phyloP scores from a whole-genome alignment of 1,139 yeast species.

The Zygosaccharomyces sapae region DNA sequence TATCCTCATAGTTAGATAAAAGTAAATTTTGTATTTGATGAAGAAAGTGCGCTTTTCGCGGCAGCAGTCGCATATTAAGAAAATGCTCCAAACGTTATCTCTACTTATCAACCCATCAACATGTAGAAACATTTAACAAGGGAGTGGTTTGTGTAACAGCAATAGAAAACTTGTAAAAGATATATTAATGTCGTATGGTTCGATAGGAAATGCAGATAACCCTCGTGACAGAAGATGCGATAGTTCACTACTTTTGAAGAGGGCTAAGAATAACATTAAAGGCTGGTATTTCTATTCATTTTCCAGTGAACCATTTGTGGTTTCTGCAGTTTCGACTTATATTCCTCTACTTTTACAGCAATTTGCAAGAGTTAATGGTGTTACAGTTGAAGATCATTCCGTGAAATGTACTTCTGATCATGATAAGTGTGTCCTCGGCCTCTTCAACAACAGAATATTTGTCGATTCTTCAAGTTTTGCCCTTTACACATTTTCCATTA shows the following conservation, averaged over 20 bases:
- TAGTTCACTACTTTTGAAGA: slow-evolving; percentile 13
- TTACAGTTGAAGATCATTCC: slow-evolving; percentile 47
- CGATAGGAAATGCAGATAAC: slow-evolving; percentile 3
- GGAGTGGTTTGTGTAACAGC: background rate
- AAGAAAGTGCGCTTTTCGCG: background rate
- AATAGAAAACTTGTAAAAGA: background rate
- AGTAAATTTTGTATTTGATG: background rate
- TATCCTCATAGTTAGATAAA: too few species aligned
- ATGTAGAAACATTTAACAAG: background rate
- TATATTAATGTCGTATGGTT: slow-evolving; percentile 13
- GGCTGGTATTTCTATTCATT: slow-evolving; percentile 59
- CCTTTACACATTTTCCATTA: slow-evolving; percentile 59
- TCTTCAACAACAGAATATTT: slow-evolving; percentile 27
- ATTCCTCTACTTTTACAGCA: slow-evolving; percentile 63
- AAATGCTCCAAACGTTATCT: background rate
- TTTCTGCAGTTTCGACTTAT: slow-evolving; percentile 67
- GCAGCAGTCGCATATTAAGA: background rate
- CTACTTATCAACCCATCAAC: background rate
- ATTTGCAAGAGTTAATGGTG: slow-evolving; percentile 64
- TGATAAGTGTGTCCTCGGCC: slow-evolving; percentile 42
- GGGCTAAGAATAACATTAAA: slow-evolving; percentile 39
- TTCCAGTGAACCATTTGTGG: slow-evolving; percentile 73
- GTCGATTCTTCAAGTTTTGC: slow-evolving; percentile 68
- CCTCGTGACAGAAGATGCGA: slow-evolving; percentile 5
- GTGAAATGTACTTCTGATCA: slow-evolving; percentile 39